Base-by-base conservation (phyloP, 371 early-diverging fungal genomes). In the Sporodiniella umbellata region DNA sequence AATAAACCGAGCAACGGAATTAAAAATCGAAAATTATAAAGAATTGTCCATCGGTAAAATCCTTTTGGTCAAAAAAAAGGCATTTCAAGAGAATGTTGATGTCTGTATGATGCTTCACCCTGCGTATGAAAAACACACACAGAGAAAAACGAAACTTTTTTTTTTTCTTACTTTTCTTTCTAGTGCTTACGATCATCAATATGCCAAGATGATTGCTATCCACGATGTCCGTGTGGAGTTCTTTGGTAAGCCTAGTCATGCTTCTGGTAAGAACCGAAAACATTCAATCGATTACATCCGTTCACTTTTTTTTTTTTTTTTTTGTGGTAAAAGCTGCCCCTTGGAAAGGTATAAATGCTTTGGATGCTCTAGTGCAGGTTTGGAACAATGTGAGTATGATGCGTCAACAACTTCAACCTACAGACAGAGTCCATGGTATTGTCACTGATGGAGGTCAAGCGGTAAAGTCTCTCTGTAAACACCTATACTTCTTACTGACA, bases 61-160 rank as follows among this genome's bases (percentile, higher is more conserved):
- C 49, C 58, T 61, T 1, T 75, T 92, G 70, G 58, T 84, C n/a
- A 51, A 81, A 8, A 66, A 74, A 7, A 79, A 84, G 4, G 87
- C 83, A 10, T 88, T 90, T 60, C 74, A 85, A 40, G 75, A 74
- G 33, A 56, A 55, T 8, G 74, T 81, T 1, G 90, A 89, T 56
- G 71, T 85, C 7, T 80, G 85, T 51, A 60, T 92, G 70, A 92
- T 92, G 91, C 69, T 86, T 21, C 93, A 92, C 58, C 90, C 90
- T 23, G 68, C 83, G 49, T 78, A 76, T 54, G 53, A 45, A 10
- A 11, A 25, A 3, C n/a, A 28, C n/a, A 24, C 18, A 30, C 23
- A 28, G 11, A 25, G 12, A 4, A n/a, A n/a, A n/a, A n/a, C n/a
- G n/a, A n/a, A n/a, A n/a, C n/a, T n/a, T n/a, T n/a, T n/a, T n/a